Conservation (phyloP, 495 filamentous ascomycete genomes). For the Podospora sp. region DNA sequence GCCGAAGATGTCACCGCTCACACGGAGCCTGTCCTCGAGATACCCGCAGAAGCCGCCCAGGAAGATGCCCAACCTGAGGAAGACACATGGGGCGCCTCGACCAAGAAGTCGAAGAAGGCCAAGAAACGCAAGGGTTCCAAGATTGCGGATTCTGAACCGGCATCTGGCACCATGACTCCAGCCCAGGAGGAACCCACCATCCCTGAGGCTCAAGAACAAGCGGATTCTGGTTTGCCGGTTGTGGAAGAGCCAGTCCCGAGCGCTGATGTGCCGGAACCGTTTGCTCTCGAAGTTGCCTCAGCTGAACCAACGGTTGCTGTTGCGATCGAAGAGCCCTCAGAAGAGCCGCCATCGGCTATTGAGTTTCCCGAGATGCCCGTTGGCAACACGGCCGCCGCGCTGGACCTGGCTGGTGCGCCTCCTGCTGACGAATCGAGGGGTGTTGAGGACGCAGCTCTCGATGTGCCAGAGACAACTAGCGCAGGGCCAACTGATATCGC, state of each 20-base stretch:
- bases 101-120: constrained; percentile 25
- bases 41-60: background rate
- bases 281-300: background rate
- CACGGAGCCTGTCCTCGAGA: background rate
- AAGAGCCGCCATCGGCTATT: background rate
- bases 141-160: constrained; percentile 18
- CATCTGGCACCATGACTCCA: constrained; percentile 18
- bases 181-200: background rate
- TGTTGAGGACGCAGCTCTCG: background rate
- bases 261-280: background rate
- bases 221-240: background rate
- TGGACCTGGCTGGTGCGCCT: background rate
- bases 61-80: background rate
- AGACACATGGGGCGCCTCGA: background rate
- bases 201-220: background rate
- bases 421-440: background rate
- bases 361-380: background rate
- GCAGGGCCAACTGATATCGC: background rate
- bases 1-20: background rate
- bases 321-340: background rate
- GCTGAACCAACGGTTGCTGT: background rate
- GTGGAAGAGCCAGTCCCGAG: background rate
- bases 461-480: background rate
- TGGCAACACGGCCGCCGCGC: background rate
- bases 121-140: constrained; percentile 21